Evolutionary conservation across 75 land plant genomes (phyloP).

Genomic region (Sequoiadendron giganteum): DNA sequence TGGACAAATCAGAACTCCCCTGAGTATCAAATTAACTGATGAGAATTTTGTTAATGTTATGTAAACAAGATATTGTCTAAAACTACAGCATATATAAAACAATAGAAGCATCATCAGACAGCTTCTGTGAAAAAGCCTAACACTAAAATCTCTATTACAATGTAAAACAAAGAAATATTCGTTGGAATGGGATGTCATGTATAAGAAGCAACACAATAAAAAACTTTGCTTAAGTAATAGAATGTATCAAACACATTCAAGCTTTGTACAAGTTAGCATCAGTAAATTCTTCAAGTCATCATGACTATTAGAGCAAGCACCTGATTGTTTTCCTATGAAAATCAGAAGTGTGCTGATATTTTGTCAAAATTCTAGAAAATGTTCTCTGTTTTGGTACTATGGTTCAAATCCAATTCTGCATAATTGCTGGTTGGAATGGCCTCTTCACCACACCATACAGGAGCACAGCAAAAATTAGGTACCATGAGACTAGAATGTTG

Average conservation of each 20-base stretch:
- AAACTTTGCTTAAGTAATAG: no score
- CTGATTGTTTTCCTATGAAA: not conserved
- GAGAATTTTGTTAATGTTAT: not conserved
- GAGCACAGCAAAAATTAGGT: no score
- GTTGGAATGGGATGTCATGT: no score
- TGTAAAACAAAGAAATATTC: not conserved
- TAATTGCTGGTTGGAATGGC: no score
- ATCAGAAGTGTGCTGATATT: no score
- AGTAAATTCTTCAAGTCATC: not conserved
- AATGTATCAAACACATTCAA: no score
- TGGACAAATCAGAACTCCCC: conserved; percentile 80
- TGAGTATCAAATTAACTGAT: conserved; percentile 10
- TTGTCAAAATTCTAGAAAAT: no score
- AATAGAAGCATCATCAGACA: not conserved
- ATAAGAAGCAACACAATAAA: no score
- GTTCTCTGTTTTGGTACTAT: no score
- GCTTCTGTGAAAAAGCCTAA: not conserved
- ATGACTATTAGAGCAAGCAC: not conserved
- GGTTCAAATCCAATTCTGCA: no score
- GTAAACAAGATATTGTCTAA: not conserved
- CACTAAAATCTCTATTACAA: not conserved
- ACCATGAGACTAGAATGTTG: no score
- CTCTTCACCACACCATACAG: no score
- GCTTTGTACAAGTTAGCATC: not conserved
- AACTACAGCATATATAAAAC: not conserved